These are phyloP conservation scores for Mycena alexandri DNA, from an alignment of 768 basidiomycete species.

Conservation along the genomic window DNA sequence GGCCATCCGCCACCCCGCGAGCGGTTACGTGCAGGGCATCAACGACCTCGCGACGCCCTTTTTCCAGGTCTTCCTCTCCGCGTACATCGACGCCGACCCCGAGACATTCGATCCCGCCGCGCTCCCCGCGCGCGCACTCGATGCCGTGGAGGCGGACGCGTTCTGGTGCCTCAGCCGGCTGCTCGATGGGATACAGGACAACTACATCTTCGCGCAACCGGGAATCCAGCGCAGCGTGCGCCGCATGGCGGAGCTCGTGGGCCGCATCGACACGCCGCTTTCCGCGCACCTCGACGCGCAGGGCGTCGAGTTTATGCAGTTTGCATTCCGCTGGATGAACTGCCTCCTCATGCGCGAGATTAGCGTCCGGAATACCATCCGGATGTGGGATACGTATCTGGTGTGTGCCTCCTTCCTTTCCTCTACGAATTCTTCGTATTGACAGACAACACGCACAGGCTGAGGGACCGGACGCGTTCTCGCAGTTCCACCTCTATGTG, in stretches of 20 bases:
- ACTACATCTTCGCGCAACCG: conserved; percentile 96
- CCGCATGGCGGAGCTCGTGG: conserved; percentile 94
- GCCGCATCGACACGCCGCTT: conserved; percentile 92
- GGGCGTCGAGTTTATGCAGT: conserved; percentile 99
- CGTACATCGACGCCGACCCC: conserved; percentile 95
- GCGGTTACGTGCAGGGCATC: conserved; percentile 99
- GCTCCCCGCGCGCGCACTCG: conserved; percentile 77
- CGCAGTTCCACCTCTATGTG: conserved; percentile 98
- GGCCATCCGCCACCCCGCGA: conserved; percentile 98
- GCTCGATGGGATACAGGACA: conserved; percentile 97
- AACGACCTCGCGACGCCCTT: conserved; percentile 98
- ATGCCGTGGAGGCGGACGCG: conserved; percentile 95
- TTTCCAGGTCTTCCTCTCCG: conserved; percentile 95
- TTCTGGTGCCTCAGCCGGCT: conserved; percentile 98
- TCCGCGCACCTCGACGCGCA: conserved; percentile 87
- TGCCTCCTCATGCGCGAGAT: conserved; percentile 98
- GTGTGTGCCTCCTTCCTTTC: conserved; percentile 59
- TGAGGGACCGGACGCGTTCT: conserved; percentile 97
- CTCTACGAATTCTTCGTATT: not conserved
- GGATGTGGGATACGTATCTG: conserved; percentile 99
- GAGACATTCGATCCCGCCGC: conserved; percentile 86
- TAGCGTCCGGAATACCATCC: conserved; percentile 94
- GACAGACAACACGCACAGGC: conserved; percentile 64
- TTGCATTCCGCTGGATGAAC: conserved; percentile 99
- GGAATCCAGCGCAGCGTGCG: conserved; percentile 95